phyloP scores from a whole-genome alignment of 805 yeast genomes.

The Ogataea thermomethanolica region DNA sequence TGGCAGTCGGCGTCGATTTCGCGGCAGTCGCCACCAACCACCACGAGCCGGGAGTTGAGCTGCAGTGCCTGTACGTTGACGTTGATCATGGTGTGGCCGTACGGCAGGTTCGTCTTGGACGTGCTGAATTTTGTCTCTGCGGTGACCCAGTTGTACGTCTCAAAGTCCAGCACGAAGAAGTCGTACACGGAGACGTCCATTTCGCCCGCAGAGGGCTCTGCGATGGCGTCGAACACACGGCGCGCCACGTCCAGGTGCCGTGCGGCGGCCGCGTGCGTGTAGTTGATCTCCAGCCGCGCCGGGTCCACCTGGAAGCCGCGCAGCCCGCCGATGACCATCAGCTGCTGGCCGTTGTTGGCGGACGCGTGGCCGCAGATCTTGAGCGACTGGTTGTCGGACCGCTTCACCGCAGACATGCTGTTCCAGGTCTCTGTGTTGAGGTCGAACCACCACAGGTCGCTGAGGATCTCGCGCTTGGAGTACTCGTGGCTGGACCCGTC shows the following conservation, averaged over 20 bases:
- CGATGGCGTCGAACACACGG: neutral
- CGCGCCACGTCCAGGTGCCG: neutral
- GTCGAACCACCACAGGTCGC: conserved; percentile 52
- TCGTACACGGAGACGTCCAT: neutral
- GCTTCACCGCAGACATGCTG: conserved; percentile 17
- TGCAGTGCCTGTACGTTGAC: conserved; percentile 14
- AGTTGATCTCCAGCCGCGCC: neutral
- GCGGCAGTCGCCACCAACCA: conserved; percentile 23
- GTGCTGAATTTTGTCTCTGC: conserved; percentile 10
- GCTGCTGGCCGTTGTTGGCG: conserved; percentile 15
- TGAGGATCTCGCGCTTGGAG: conserved; percentile 31
- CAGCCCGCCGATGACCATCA: conserved; percentile 28
- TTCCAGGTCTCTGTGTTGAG: conserved; percentile 43
- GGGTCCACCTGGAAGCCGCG: conserved; percentile 13
- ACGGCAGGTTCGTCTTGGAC: neutral
- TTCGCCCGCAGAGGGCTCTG: neutral
- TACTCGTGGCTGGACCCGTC: conserved; percentile 18
- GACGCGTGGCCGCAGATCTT: conserved; percentile 29
- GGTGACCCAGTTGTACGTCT: conserved; percentile 22
- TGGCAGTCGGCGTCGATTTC: conserved; percentile 3
- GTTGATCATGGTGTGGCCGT: neutral
- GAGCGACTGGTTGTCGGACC: conserved; percentile 7
- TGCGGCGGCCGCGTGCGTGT: neutral
- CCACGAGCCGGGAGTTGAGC: conserved; percentile 22
- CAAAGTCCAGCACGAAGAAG: conserved; percentile 19